Conservation (phyloP, 371 early-diverging fungal genomes). For the Saksenaea oblongispora region DNA sequence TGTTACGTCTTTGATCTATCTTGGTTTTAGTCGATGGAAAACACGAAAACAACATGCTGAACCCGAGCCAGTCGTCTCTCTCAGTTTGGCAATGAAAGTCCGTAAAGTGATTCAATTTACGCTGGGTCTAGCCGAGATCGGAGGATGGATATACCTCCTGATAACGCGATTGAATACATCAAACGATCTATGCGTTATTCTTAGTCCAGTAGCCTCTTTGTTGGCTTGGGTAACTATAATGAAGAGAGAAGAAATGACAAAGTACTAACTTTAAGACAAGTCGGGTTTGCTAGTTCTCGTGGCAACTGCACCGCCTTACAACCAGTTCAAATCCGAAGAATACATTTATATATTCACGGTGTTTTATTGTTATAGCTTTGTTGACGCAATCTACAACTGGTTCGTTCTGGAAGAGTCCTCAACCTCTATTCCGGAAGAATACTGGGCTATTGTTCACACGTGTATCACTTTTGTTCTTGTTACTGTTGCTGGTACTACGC, state of each 20-base stretch:
- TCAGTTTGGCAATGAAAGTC: neutral
- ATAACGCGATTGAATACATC: neutral
- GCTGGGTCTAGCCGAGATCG: neutral
- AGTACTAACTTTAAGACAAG: neutral
- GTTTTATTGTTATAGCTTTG: neutral
- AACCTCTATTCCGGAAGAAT: too few relatives aligned
- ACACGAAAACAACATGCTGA: neutral
- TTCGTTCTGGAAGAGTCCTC: neutral
- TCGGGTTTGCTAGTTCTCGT: neutral
- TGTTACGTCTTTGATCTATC: neutral
- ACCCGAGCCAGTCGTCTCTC: neutral
- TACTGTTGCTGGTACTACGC: slow-evolving; percentile 17
- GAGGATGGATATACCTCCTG: neutral
- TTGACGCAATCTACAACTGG: neutral
- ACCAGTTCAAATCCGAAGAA: neutral
- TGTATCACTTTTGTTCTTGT: neutral
- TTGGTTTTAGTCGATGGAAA: neutral
- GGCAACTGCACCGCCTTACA: neutral
- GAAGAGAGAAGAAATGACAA: neutral
- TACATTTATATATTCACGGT: neutral
- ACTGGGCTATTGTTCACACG: neutral
- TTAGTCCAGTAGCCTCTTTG: neutral
- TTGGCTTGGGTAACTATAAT: neutral
- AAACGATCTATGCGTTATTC: neutral
- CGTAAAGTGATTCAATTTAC: neutral